A percentile compares a stretch with the other conserved stretches of the same genome.
phyloP scores from a whole-genome alignment of 495 filamentous ascomycete genomes.

The Penicillium salamii region DNA sequence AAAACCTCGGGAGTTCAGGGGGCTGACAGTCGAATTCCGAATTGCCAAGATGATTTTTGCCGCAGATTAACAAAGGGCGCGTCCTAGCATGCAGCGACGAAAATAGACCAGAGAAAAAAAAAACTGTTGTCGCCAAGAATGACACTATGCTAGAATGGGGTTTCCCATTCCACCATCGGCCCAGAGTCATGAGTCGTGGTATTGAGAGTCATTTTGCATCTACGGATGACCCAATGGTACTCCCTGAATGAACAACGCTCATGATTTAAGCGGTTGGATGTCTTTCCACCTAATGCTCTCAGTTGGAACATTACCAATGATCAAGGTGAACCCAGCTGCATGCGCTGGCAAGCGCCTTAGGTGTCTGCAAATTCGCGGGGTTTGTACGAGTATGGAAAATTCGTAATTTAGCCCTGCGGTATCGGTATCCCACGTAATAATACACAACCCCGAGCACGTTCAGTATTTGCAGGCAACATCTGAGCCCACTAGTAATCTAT shows the following conservation, averaged over 20 bases:
- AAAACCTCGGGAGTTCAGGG: not conserved
- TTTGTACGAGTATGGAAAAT: no score
- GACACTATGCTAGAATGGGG: not conserved
- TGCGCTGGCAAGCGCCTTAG: slow-evolving; percentile 19
- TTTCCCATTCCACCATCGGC: not conserved
- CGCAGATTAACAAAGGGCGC: not conserved
- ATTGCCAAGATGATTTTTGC: slow-evolving; percentile 1
- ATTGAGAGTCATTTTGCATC: slow-evolving; percentile 1
- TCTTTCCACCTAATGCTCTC: not conserved
- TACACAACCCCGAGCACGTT: not conserved
- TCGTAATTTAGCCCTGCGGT: no score
- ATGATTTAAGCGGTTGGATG: not conserved
- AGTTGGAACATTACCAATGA: slow-evolving; percentile 14
- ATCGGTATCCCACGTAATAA: not conserved
- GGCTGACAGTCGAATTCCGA: not conserved
- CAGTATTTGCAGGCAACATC: not conserved
- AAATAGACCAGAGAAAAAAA: slow-evolving; percentile 3
- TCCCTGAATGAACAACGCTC: slow-evolving; percentile 6
- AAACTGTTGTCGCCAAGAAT: not conserved
- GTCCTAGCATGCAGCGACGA: not conserved
- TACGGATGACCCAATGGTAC: slow-evolving; percentile 11
- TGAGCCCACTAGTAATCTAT: not conserved
- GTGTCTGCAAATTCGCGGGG: not conserved
- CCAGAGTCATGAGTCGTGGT: not conserved
- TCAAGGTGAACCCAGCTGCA: not conserved